Base-by-base conservation (phyloP, 2,329 filamentous ascomycete genomes). In the Botrytis porri region DNA sequence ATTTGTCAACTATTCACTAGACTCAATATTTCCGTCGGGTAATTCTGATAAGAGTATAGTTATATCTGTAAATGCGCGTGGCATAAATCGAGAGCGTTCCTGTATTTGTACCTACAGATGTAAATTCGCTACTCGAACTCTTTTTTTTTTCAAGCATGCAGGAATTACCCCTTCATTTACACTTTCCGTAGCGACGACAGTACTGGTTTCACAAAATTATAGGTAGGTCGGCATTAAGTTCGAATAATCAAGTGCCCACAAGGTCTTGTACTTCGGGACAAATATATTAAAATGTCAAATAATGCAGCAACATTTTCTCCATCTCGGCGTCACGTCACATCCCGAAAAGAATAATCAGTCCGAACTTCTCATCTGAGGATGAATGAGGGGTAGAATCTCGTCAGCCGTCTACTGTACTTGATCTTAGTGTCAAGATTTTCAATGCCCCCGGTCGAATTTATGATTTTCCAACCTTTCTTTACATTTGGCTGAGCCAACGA, bases 311-410 rank as follows among this genome's bases (percentile, higher is more conserved):
- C 16, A 54, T 18, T 32, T 57, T 22, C 18, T 39, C 64, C 64
- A 39, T 67, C 35, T 41, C 65, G 65, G 48, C 48, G 65, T 67
- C 65, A 57, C 65, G 35, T 67, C 35, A 67, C 45, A 54, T 67
- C 35, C 35, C 64, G 48, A 67, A 41, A 57, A 65, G 35, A 67
- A 57, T 22, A 39, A 41, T 39, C 45, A 54, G 29, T 39, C 35
- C 45, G 64, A 67, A 39, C 45, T 67, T 67, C 45, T 66, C 45
- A 66, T 25, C 37, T 45, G 39, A 39, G 37, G 37, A 48, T 39
- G 64, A 67, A 41, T 57, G 64, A 67, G 65, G 65, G 65, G 48
- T 57, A 67, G 64, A 54, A 39, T 39, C n/a, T 67, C 16, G 35
- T 67, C 45, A 67, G 45, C 45, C 35, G 22, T 37, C 59, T 61